These are phyloP conservation scores for Emiliania huxleyi DNA, from an alignment of 78 protist species.

Conservation along the genomic window DNA sequence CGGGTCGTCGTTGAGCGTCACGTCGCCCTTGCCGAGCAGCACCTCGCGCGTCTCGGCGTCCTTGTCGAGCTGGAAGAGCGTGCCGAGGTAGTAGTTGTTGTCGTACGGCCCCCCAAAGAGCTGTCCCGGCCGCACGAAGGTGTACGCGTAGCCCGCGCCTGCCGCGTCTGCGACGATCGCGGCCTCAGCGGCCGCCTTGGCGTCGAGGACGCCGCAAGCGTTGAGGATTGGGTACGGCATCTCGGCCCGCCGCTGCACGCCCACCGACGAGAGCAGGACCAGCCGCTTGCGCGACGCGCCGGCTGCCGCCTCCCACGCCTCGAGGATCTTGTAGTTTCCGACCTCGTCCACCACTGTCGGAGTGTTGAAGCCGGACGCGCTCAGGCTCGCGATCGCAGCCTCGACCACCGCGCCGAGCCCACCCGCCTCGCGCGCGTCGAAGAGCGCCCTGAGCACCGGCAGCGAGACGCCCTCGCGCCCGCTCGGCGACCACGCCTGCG, in stretches of 20 bases:
- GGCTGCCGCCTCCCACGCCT: not conserved
- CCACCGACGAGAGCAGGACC: not conserved
- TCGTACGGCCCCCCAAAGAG: conserved; percentile 22
- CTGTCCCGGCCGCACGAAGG: conserved; percentile 9
- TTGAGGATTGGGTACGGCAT: not conserved
- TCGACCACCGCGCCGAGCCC: too few species aligned
- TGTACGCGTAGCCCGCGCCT: not conserved
- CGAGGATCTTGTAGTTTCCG: not conserved
- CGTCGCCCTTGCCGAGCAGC: not conserved
- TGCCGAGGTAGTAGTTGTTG: not conserved
- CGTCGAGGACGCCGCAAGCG: conserved; percentile 20
- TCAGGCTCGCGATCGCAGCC: not conserved
- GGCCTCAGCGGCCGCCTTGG: not conserved
- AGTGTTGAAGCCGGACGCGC: not conserved
- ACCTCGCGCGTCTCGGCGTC: not conserved
- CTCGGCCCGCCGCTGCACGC: not conserved
- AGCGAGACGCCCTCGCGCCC: not conserved
- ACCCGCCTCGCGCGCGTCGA: too few species aligned
- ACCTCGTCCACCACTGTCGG: not conserved
- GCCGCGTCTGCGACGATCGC: not conserved
- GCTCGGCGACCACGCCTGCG: not conserved
- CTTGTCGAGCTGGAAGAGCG: conserved; percentile 17
- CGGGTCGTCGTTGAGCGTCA: not conserved
- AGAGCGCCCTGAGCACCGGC: not conserved
- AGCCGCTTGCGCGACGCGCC: not conserved